Evolutionary conservation across 169 alveolate species (phyloP).

Genomic region (Plasmodium malariae): DNA sequence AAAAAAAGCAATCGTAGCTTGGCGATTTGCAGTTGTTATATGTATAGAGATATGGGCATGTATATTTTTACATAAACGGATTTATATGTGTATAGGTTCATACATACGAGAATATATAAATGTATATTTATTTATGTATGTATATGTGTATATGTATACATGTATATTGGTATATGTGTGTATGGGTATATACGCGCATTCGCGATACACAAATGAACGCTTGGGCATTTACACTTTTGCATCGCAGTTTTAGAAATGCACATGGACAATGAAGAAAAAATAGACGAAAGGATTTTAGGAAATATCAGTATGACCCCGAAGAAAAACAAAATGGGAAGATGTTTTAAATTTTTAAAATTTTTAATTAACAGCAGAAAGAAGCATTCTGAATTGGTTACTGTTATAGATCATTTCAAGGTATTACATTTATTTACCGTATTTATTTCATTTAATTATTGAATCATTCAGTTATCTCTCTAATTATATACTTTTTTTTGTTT

Average conservation of each 20-base stretch:
- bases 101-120: not conserved
- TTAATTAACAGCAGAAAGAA: slow-evolving; percentile 21
- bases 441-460: not conserved
- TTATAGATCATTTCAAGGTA: slow-evolving; percentile 46
- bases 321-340: slow-evolving; percentile 64
- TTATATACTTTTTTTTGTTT: too few relatives aligned
- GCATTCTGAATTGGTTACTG: slow-evolving; percentile 11
- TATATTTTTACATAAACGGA: not conserved
- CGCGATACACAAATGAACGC: too few relatives aligned
- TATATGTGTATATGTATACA: slow-evolving; percentile 3
- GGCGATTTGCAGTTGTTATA: too few relatives aligned
- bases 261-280: slow-evolving; percentile 27
- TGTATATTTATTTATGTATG: not conserved
- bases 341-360: slow-evolving; percentile 68
- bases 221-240: too few relatives aligned
- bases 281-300: slow-evolving; percentile 31
- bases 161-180: not conserved
- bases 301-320: slow-evolving; percentile 9
- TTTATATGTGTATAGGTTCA: not conserved
- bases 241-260: slow-evolving; percentile 62
- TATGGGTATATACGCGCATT: not conserved
- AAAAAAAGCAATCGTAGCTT: too few relatives aligned
- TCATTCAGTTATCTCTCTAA: too few relatives aligned
- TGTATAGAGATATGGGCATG: too few relatives aligned
- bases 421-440: not conserved